Evolutionary conservation across 2,329 filamentous ascomycete species (phyloP).

Genomic region (Pyrenochaeta sp.): DNA sequence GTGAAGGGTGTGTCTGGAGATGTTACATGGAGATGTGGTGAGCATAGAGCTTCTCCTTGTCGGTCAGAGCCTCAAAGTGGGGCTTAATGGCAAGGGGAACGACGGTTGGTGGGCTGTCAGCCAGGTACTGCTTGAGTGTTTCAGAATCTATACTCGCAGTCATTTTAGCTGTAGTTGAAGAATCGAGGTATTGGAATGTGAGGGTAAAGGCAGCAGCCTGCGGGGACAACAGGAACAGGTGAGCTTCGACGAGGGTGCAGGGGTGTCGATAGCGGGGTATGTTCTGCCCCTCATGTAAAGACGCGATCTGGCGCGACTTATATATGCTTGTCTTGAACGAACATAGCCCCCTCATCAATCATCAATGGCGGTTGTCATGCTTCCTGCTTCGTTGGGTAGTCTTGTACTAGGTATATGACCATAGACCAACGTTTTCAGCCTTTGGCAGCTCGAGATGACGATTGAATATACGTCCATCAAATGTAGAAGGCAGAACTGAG

Average conservation of each 20-base stretch:
- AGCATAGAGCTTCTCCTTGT: slow-evolving; percentile 87
- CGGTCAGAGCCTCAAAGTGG: slow-evolving; percentile 82
- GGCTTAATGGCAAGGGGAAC: slow-evolving; percentile 90
- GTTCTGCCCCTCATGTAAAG: not conserved
- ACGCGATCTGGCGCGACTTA: not conserved
- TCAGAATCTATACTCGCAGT: slow-evolving; percentile 53
- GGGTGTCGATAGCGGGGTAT: not conserved
- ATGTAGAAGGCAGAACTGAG: too few relatives aligned
- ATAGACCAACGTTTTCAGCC: too few relatives aligned
- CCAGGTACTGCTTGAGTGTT: slow-evolving; percentile 75
- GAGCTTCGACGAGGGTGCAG: not conserved
- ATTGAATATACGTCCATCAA: too few relatives aligned
- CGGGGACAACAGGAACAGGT: not conserved
- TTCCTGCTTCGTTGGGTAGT: too few relatives aligned
- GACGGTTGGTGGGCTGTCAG: slow-evolving; percentile 87
- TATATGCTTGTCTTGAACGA: too few relatives aligned
- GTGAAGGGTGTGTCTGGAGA: not conserved
- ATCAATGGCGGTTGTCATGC: too few relatives aligned
- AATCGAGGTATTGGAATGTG: not conserved
- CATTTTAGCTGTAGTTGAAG: slow-evolving; percentile 19
- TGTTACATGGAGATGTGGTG: slow-evolving; percentile 65
- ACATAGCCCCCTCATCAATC: too few relatives aligned
- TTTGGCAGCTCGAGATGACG: too few relatives aligned
- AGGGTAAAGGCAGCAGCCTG: not conserved
- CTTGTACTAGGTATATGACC: too few relatives aligned